Conservation (phyloP, 371 early-diverging fungal genomes). For the Haplosporangium sp. region DNA sequence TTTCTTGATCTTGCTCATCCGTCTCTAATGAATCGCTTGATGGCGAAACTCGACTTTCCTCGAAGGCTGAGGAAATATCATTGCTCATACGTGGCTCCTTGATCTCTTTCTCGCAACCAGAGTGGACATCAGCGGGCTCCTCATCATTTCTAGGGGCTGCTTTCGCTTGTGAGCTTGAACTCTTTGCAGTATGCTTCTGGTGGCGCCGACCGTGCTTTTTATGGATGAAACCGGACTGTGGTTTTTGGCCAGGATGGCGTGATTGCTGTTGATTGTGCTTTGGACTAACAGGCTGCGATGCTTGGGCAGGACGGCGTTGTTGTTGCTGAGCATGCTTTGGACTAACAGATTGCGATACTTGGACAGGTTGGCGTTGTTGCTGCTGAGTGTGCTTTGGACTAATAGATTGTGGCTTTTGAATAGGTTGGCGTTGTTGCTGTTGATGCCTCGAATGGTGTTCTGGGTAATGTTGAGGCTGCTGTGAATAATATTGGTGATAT, state of each 20-base stretch:
- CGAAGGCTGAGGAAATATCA: neutral
- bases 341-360: too few relatives aligned
- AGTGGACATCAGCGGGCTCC: neutral
- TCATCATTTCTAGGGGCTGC: neutral
- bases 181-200: conserved; percentile 1
- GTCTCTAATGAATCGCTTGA: neutral
- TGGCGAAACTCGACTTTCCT: conserved; percentile 5
- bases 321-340: neutral
- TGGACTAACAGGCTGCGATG: too few relatives aligned
- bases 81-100: too few relatives aligned
- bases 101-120: neutral
- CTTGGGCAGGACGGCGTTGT: neutral
- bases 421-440: conserved; percentile 17
- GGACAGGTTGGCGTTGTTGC: neutral
- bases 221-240: neutral
- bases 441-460: neutral
- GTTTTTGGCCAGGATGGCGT: neutral
- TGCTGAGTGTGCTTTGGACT: neutral
- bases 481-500: neutral
- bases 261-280: neutral
- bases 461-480: conserved; percentile 1
- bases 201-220: conserved; percentile 22
- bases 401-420: too few relatives aligned
- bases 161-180: neutral
- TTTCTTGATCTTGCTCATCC: conserved; percentile 18